Conservation (phyloP, 352 stramenopile species). For the Pythium rishiriense region DNA sequence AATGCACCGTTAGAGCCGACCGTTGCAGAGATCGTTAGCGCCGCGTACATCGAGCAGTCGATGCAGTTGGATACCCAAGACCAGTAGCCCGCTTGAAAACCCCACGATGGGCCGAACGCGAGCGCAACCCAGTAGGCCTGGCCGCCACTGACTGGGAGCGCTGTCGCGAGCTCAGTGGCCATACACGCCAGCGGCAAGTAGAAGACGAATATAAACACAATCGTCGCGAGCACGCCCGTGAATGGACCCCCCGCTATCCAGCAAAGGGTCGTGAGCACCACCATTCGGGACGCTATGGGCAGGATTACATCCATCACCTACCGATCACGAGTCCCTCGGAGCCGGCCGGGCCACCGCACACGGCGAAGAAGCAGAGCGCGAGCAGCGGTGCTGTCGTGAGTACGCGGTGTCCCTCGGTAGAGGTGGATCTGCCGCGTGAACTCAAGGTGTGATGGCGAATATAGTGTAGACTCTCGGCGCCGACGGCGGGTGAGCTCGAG, state of each 20-base stretch:
- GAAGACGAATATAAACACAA: slow-evolving; percentile 45
- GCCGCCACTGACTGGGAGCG: slow-evolving; percentile 48
- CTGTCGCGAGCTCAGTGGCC: slow-evolving; percentile 48
- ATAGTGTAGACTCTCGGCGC: slow-evolving; percentile 9
- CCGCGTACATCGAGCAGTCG: slow-evolving; percentile 71
- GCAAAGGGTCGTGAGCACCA: neutral
- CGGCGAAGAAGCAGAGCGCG: slow-evolving; percentile 58
- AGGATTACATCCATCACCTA: slow-evolving; percentile 19
- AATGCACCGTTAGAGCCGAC: slow-evolving; percentile 12
- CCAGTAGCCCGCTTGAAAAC: slow-evolving; percentile 83
- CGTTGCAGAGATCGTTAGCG: slow-evolving; percentile 40
- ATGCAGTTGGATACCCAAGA: slow-evolving; percentile 80
- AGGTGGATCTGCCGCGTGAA: neutral
- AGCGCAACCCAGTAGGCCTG: slow-evolving; percentile 71
- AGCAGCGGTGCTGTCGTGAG: slow-evolving; percentile 44
- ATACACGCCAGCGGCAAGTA: slow-evolving; percentile 50
- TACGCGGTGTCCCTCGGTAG: slow-evolving; percentile 15
- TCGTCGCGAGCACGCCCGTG: slow-evolving; percentile 35
- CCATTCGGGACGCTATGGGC: neutral
- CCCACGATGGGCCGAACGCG: slow-evolving; percentile 65
- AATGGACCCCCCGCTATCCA: slow-evolving; percentile 41
- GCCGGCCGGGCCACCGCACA: slow-evolving; percentile 45
- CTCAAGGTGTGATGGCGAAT: slow-evolving; percentile 1
- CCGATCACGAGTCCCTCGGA: slow-evolving; percentile 44
- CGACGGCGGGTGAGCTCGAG: neutral